phyloP scores from a whole-genome alignment of 371 early-diverging fungal genomes.

The Mucor racemosus region DNA sequence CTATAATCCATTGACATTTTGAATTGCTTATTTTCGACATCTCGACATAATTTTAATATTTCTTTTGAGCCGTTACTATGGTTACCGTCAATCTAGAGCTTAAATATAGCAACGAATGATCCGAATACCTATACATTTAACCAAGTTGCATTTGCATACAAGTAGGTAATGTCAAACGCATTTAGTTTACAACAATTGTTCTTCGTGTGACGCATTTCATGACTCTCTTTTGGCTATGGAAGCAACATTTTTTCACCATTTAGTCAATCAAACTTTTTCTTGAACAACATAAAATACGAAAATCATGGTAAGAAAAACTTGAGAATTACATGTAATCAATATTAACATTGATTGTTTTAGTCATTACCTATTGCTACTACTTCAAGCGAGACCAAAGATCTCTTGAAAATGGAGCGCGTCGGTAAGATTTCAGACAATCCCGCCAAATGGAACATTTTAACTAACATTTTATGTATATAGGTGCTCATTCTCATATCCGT shows the following conservation, averaged over 20 bases:
- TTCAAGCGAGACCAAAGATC: slow-evolving; percentile 59
- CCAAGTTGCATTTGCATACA: too few species aligned
- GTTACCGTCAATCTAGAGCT: too few species aligned
- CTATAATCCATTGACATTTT: too few species aligned
- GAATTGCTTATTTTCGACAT: too few species aligned
- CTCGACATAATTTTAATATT: too few species aligned
- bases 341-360: slow-evolving; percentile 16
- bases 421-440: slow-evolving; percentile 39
- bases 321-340: background rate
- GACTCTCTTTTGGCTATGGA: background rate
- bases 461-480: slow-evolving; percentile 39
- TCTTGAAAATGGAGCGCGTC: slow-evolving; percentile 71
- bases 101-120: too few species aligned
- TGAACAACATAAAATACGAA: background rate
- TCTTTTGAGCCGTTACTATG: too few species aligned
- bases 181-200: background rate
- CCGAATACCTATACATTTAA: too few species aligned
- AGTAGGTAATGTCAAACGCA: too few species aligned
- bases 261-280: background rate
- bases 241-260: slow-evolving; percentile 4
- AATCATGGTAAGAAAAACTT: background rate
- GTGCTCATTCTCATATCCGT: slow-evolving; percentile 97
- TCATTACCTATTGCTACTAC: slow-evolving; percentile 47
- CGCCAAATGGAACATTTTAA: background rate
- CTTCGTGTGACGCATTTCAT: slow-evolving; percentile 7